Evolutionary conservation across 176 grass and related monocot species (phyloP), one percentile per base, ranked within the genome.

Genomic region (Eragrostis curvula): DNA sequence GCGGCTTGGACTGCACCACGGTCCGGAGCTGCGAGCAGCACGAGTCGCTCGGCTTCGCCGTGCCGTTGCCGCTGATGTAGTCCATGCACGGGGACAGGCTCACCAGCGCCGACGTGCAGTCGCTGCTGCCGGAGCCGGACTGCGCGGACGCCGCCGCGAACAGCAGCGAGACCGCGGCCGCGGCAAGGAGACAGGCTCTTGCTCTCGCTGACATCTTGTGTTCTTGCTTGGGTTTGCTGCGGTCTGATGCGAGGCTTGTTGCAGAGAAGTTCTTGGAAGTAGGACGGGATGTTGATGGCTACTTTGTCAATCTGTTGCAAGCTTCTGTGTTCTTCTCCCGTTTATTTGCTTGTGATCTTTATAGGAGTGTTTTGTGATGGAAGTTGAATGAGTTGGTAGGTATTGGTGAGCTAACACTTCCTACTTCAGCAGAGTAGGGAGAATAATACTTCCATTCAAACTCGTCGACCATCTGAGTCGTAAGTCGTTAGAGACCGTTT

Each of bases 21-120:
- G 23, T 11, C 46, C 52, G 18, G 71, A 83, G 81, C 81, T 66
- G 71, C 71, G 60, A 75, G 78, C 78, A 80, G 78, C 78, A 80
- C 48, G 64, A 80, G 2, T 23, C 0, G 65, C 78, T 80, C 49
- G 78, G 78, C 64, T 32, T 1, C 49, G 47, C 40, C 49, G 78
- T 41, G 63, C 15, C 78, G 49, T 80, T 80, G 14, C 78, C 64
- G 64, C 78, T 80, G 64, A 80, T 80, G 78, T 80, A 80, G 78
- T 69, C 78, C 78, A 69, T 80, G 78, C 78, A 80, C 64, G 78
- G 78, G 8, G 78, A 68, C 32, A 80, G 64, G 64, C 78, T 80
- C 64, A 80, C 78, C 78, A 80, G 78, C 78, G 78, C 49, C 78
- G 78, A 56, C 78, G 78, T 80, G 49, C 78, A 80, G 49, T 69